A percentile compares a stretch with the other conserved stretches of the same genome.
Evolutionary conservation across 495 filamentous ascomycete species (phyloP).

Genomic region (Penicillium simplicissimum): DNA sequence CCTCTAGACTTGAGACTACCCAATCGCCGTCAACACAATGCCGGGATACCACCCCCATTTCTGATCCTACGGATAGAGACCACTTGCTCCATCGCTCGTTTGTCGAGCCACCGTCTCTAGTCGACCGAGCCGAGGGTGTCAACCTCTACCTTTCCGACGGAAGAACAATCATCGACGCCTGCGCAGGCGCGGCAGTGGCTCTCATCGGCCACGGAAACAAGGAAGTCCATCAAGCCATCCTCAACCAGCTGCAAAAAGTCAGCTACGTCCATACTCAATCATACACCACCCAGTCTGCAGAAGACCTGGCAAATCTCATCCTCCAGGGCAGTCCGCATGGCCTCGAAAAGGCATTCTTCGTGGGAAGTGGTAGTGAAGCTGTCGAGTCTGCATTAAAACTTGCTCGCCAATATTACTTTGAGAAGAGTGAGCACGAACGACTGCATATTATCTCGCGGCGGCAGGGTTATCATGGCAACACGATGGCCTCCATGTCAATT

Average conservation of each 20-base stretch:
- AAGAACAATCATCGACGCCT: neutral
- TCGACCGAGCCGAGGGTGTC: neutral
- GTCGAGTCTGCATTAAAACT: neutral
- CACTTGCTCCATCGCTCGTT: neutral
- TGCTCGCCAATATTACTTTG: neutral
- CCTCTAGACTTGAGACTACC: neutral
- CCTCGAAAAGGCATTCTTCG: neutral
- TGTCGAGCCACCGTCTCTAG: neutral
- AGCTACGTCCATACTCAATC: constrained; percentile 1
- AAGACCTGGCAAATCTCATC: constrained; percentile 2
- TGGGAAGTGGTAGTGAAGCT: neutral
- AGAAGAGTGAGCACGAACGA: neutral
- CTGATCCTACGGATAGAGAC: neutral
- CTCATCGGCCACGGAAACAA: constrained; percentile 1
- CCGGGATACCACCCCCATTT: neutral
- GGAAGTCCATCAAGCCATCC: constrained; percentile 1
- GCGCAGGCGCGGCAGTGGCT: neutral
- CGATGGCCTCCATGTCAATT: neutral
- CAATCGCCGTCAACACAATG: neutral
- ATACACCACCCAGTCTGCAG: neutral
- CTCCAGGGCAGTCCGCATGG: neutral
- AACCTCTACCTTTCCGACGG: neutral
- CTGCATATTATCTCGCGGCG: neutral
- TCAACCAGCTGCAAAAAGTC: constrained; percentile 1
- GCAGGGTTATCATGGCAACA: neutral